A percentile compares a stretch with the other conserved stretches of the same genome.
phyloP scores from a whole-genome alignment of 331 rosid species.

The Ulmus americana region DNA sequence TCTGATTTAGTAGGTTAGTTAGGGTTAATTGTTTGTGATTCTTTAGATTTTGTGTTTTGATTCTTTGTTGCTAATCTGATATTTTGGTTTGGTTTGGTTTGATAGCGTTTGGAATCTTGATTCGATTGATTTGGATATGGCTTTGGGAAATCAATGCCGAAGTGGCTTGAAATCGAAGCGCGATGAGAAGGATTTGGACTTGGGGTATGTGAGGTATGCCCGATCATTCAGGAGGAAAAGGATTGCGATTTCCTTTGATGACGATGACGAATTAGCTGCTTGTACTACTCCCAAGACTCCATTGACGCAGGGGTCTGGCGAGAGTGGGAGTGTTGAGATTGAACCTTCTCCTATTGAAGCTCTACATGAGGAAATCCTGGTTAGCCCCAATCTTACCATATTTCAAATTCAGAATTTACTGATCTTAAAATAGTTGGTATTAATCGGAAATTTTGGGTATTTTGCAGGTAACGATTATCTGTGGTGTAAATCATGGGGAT shows the following conservation, averaged over 20 bases:
- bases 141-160: slow-evolving; percentile 36
- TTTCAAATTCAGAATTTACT: too few species aligned
- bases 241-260: slow-evolving; percentile 33
- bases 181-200: slow-evolving; percentile 8
- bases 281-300: slow-evolving; percentile 30
- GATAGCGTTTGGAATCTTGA: neutral
- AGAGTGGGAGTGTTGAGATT: slow-evolving; percentile 12
- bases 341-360: slow-evolving; percentile 45
- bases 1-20: neutral
- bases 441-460: neutral
- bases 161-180: slow-evolving; percentile 26
- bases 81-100: neutral
- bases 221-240: slow-evolving; percentile 56
- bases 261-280: slow-evolving; percentile 13
- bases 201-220: slow-evolving; percentile 43
- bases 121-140: slow-evolving; percentile 16
- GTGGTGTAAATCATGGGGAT: slow-evolving; percentile 72
- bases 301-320: slow-evolving; percentile 43
- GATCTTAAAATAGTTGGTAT: neutral
- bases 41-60: neutral
- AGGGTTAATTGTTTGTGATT: neutral
- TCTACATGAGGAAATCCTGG: slow-evolving; percentile 72
- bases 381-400: slow-evolving; percentile 22
- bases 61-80: neutral
- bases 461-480: slow-evolving; percentile 49